Evolutionary conservation across 106 monocot genomes (phyloP).

Genomic region (Xerophyta viscosa): DNA sequence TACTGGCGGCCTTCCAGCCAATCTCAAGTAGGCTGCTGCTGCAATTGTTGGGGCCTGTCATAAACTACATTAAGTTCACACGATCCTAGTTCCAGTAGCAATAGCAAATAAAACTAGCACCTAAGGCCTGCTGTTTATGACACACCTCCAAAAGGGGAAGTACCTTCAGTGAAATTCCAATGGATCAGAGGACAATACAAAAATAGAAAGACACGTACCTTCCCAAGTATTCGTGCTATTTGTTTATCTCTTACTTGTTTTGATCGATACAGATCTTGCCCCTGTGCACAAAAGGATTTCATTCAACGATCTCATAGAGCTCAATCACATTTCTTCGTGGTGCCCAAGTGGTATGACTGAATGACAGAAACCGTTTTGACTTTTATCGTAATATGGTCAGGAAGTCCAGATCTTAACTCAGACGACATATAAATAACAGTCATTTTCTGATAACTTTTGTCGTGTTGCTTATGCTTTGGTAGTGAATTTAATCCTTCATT

Average conservation of each 20-base stretch:
- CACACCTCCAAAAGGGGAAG: not conserved
- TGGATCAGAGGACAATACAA: not conserved
- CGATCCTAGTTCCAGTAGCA: no score
- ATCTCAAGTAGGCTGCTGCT: constrained; percentile 81
- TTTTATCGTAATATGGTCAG: no score
- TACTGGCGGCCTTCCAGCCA: constrained; percentile 86
- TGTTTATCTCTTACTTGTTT: constrained; percentile 89
- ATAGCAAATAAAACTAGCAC: no score
- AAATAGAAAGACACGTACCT: constrained; percentile 38
- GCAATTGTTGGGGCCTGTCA: constrained; percentile 93
- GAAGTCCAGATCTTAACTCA: no score
- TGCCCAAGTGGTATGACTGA: no score
- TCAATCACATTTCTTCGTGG: no score
- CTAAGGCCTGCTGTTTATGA: not conserved
- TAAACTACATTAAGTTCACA: constrained; percentile 3
- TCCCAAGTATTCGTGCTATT: constrained; percentile 82
- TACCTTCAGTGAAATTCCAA: not conserved
- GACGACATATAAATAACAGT: no score
- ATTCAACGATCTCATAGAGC: no score
- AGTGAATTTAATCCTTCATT: no score
- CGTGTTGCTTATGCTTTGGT: no score
- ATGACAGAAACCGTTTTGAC: no score
- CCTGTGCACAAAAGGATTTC: constrained; percentile 30
- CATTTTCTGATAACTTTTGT: no score
- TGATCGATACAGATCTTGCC: constrained; percentile 85